phyloP scores from a whole-genome alignment of 2,329 filamentous ascomycete genomes.

The Diplodia seriata region DNA sequence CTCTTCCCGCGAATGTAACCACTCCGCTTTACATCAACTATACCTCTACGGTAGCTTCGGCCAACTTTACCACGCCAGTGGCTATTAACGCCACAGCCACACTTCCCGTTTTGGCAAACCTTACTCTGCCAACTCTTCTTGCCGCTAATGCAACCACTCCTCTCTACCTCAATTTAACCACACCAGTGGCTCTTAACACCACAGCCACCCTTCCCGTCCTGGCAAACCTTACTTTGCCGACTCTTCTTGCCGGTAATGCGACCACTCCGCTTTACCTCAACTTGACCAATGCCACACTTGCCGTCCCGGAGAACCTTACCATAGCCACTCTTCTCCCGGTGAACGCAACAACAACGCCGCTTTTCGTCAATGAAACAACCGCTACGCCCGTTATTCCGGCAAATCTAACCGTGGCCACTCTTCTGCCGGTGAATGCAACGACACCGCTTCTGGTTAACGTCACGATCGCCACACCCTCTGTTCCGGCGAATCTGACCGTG shows the following conservation, averaged over 20 bases:
- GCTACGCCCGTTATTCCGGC: too few species aligned
- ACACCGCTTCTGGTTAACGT: neutral
- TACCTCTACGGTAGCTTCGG: neutral
- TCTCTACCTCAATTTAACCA: neutral
- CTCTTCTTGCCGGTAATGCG: neutral
- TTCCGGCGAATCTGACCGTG: neutral
- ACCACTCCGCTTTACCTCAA: neutral
- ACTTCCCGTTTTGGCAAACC: neutral
- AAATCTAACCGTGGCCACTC: conserved; percentile 1
- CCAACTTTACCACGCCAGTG: neutral
- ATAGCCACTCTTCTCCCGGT: neutral
- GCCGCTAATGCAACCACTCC: neutral
- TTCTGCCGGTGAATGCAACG: neutral
- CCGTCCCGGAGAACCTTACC: neutral
- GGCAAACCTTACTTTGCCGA: neutral
- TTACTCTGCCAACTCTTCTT: neutral
- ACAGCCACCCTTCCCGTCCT: neutral
- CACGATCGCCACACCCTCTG: neutral
- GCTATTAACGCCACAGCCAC: too few species aligned
- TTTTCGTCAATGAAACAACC: neutral
- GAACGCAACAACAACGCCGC: neutral
- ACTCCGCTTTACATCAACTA: neutral
- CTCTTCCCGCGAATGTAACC: neutral
- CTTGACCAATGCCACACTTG: neutral
- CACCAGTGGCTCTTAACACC: neutral